Base-by-base conservation (phyloP, 805 yeast species). In the Ogataea saltuana region DNA sequence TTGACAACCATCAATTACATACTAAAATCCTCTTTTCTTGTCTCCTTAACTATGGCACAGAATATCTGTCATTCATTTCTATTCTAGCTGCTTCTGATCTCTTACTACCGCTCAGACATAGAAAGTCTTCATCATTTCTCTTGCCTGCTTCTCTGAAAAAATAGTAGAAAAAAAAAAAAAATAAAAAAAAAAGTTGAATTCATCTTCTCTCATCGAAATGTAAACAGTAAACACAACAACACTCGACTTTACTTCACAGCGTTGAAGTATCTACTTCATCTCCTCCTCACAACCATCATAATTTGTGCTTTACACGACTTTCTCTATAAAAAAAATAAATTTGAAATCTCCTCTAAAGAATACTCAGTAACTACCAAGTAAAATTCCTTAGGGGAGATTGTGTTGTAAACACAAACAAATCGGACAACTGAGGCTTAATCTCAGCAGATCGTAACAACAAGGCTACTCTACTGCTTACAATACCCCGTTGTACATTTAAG, bases 371-470 rank as follows among this genome's bases (percentile, higher is more conserved):
- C 34, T 31, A 31, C 34, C 34, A 31, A 8, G 34, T 18, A 31
- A 20, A 10, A 22, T 22, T 22, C 25, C 25, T 22, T 22, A 22
- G 25, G 25, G 25, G 25, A 33, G 43, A 40, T 40, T 40, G 43
- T 40, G 43, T 40, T 39, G 38, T 40, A 27, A 40, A 40, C 43
- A 40, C 43, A 40, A 40, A 75, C 74, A 44, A 63, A 63, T 63
- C 69, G 61, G 67, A 61, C 69, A 65, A 65, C 68, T 54, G 59
- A 57, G 65, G 72, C 70, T 66, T 65, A 66, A 66, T 68, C 72
- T 68, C 73, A 68, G 73, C 70, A 69, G 74, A 70, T 70, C 74
- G 75, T 68, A 70, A 69, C 73, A 69, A 69, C 75, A 70, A 68
- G 75, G 75, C 75, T 70, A 69, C 75, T 71, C 75, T 69, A 66